These are phyloP conservation scores for Pulveroboletus sp. DNA, from an alignment of 768 basidiomycete species.

Conservation along the genomic window DNA sequence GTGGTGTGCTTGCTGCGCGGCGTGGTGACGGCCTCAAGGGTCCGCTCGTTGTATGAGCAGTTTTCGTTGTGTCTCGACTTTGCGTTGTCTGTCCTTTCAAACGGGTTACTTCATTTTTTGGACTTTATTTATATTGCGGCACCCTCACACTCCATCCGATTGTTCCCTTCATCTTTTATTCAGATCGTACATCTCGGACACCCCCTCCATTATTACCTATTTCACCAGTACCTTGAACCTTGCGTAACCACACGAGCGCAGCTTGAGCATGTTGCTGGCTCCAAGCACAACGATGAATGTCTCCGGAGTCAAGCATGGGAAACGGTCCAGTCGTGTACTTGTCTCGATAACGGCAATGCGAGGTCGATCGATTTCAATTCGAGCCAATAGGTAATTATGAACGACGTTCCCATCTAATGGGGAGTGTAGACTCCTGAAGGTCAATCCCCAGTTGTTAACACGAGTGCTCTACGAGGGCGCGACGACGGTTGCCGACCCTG, in stretches of 20 bases:
- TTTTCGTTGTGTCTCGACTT: neutral
- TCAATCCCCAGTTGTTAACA: too few relatives aligned
- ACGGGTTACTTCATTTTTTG: neutral
- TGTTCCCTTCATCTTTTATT: neutral
- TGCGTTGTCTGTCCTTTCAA: conserved; percentile 5
- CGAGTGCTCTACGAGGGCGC: too few relatives aligned
- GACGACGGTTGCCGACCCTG: too few relatives aligned
- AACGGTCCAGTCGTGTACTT: too few relatives aligned
- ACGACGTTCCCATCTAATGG: too few relatives aligned
- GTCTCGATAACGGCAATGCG: too few relatives aligned
- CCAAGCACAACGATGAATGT: too few relatives aligned
- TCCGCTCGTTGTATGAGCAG: conserved; percentile 38
- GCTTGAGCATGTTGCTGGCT: neutral
- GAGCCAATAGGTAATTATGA: too few relatives aligned
- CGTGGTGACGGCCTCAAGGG: conserved; percentile 67
- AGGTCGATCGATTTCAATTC: too few relatives aligned
- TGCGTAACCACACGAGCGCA: neutral
- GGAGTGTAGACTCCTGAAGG: too few relatives aligned
- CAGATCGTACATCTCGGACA: conserved; percentile 7
- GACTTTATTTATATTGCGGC: conserved; percentile 11
- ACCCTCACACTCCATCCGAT: conserved; percentile 6
- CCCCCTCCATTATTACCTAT: conserved; percentile 1
- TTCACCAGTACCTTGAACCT: neutral
- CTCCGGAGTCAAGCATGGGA: too few relatives aligned
- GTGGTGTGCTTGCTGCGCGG: conserved; percentile 53